Base-by-base conservation (phyloP, 202 grass and related monocot genomes). In the Miscanthus sacchariflorus region DNA sequence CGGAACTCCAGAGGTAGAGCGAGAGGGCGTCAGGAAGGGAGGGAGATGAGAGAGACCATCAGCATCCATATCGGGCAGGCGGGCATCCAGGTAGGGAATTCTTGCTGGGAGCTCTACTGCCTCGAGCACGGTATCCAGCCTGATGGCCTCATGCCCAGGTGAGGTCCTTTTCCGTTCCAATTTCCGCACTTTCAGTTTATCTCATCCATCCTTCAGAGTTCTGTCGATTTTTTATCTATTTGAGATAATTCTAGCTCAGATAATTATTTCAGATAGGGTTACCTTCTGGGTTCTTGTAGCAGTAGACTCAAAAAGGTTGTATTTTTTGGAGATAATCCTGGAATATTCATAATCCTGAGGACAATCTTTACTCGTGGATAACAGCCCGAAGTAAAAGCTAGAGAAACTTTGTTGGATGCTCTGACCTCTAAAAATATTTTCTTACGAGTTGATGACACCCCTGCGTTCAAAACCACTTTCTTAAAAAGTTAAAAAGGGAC, bases 41-140 rank as follows among this genome's bases (percentile, higher is more conserved):
- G 23, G 74, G 68, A 91, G 69, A 95, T 93, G 94, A 93, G 94
- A 48, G 94, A 95, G 82, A 84, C 90, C 68, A 93, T 95, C 49
- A 95, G 94, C 81, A 90, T 93, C 88, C 94, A 95, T 79, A 95
- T 95, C 68, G 94, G 91, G 17, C 94, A 95, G 87, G 94, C 94
- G 0, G 94, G 94, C 88, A 95, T 95, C 88, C 94, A 95, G 91
- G 94, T 95, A 77, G 94, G 94, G 63, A 95, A 95, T 79, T 95
- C 94, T 80, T 95, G 94, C 87, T 95, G 94, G 94, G 93, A 95
- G 84, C 86, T 95, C 64, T 95, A 95, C 82, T 95, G 93, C 84
- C 91, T 95, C 30, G 93, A 93, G 94, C 94, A 95, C 72, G 94
- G 94, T 70, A 95, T 95, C 87, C 91, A 88, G 82, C 91, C 94